Evolutionary conservation across 805 yeast species (phyloP), one percentile per base, ranked within the genome.

Genomic region (Lipomyces oligophaga): DNA sequence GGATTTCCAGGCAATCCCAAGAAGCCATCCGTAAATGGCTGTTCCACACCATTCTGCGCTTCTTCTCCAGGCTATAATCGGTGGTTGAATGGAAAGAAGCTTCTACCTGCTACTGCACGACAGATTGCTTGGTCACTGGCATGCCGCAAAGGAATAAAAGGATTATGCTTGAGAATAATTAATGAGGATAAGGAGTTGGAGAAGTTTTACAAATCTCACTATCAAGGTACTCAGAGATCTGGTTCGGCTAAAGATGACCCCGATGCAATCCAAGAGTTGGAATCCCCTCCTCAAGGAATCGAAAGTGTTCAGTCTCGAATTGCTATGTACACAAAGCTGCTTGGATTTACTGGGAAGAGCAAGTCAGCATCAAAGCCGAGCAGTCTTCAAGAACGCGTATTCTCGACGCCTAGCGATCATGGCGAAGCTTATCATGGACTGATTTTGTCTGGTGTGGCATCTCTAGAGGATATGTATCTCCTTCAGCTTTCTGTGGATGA

Each of bases 91-190:
- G 30, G 36, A 13, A 38, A 34, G 25, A 24, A 28, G 28, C 20
- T 40, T 2, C 16, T 38, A 10, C 8, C 8, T n/a, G 26, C 27
- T 6, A 31, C 47, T 4, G 49, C 49, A 7, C 36, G 38, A 18
- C 41, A 36, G 33, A 38, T 50, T 18, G 52, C 55, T 3, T 50
- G 55, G 55, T 16, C 24, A 16, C 39, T 50, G 3, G 49, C 38
- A 15, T 27, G 20, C 1, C 3, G 28, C 11, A 35, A 34, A 1
- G 51, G 44, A 13, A 8, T 5, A 7, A 11, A n/a, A 5, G 40
- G 30, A 10, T n/a, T 47, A 4, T 47, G 52, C 31, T 35, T 33
- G 8, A 18, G 21, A 34, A 16, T 7, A 30, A 33, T 32, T 19
- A 26, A 15, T 6, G 19, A 16, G 25, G 20, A 32, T n/a, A 18